Conservation (phyloP, 1,284 basidiomycete species). For the Puccinia coronata region DNA sequence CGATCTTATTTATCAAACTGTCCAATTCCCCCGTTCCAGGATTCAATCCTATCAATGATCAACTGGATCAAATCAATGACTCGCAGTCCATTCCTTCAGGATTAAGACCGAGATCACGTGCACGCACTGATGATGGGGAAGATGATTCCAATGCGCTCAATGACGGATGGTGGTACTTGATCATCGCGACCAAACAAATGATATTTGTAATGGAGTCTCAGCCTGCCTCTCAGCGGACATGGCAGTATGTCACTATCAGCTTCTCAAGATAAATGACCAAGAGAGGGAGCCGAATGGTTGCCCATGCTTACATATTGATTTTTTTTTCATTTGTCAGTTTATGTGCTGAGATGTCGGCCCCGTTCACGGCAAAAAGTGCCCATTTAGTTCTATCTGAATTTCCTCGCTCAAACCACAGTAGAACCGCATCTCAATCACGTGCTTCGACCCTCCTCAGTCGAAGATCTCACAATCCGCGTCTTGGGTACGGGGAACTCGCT, state of each 20-base stretch:
- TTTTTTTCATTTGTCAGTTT: constrained; percentile 14
- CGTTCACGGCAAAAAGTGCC: constrained; percentile 33
- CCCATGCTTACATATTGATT: background rate
- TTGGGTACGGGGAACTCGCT: constrained; percentile 28
- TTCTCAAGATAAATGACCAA: background rate
- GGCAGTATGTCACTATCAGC: constrained; percentile 35
- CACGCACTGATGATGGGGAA: constrained; percentile 3
- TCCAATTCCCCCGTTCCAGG: constrained; percentile 26
- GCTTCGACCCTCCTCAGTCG: background rate
- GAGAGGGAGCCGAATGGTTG: background rate
- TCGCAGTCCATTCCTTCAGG: background rate
- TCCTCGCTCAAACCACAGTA: constrained; percentile 3
- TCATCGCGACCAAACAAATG: constrained; percentile 40
- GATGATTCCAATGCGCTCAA: background rate
- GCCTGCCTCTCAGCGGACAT: constrained; percentile 30
- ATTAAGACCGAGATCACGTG: constrained; percentile 22
- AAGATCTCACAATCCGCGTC: background rate
- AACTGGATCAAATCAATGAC: background rate
- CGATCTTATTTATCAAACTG: constrained; percentile 45
- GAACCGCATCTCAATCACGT: constrained; percentile 16
- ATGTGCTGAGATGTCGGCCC: constrained; percentile 41
- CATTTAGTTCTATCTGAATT: constrained; percentile 35
- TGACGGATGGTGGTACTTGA: constrained; percentile 26
- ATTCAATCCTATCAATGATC: constrained; percentile 34
- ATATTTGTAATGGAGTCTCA: constrained; percentile 40